These are phyloP conservation scores for Rhodotorula toruloides DNA, from an alignment of 768 basidiomycete genomes.

Conservation along the genomic window DNA sequence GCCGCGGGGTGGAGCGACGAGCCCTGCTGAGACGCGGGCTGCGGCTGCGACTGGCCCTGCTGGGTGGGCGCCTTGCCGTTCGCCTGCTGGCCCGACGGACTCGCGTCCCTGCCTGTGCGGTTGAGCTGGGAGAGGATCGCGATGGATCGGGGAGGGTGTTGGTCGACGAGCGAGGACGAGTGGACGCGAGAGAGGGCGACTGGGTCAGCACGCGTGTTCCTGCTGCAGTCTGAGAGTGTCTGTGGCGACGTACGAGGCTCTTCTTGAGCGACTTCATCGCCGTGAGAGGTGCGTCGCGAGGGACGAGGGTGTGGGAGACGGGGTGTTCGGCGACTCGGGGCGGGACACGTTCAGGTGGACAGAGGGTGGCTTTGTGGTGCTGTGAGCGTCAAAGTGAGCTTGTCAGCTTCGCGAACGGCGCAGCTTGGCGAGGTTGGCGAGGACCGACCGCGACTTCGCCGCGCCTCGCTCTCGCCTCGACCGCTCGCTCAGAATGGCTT, in stretches of 20 bases:
- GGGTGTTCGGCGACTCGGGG: background rate
- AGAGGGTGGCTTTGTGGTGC: no score
- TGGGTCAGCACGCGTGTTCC: background rate
- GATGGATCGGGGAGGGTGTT: constrained; percentile 17
- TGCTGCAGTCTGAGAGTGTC: background rate
- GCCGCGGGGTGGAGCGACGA: background rate
- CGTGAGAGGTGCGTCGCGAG: background rate
- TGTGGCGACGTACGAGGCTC: constrained; percentile 46
- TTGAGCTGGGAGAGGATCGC: constrained; percentile 25
- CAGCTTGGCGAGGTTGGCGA: no score
- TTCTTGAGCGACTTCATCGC: constrained; percentile 51
- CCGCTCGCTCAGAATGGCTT: no score
- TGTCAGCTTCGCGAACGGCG: no score
- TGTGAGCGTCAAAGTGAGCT: no score
- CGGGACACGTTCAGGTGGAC: no score
- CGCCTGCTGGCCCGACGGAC: constrained; percentile 18
- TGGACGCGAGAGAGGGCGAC: background rate
- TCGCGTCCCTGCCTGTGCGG: constrained; percentile 17
- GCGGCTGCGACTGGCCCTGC: background rate
- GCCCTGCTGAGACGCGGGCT: background rate
- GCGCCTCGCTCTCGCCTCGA: no score
- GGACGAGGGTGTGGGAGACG: background rate
- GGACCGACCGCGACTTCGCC: no score
- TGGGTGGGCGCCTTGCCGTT: constrained; percentile 28
- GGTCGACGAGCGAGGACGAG: constrained; percentile 8